Percentiles rank a stretch among this genome's conserved stretches.
phyloP scores from a whole-genome alignment of 805 yeast genomes.

The Candida oleophila region DNA sequence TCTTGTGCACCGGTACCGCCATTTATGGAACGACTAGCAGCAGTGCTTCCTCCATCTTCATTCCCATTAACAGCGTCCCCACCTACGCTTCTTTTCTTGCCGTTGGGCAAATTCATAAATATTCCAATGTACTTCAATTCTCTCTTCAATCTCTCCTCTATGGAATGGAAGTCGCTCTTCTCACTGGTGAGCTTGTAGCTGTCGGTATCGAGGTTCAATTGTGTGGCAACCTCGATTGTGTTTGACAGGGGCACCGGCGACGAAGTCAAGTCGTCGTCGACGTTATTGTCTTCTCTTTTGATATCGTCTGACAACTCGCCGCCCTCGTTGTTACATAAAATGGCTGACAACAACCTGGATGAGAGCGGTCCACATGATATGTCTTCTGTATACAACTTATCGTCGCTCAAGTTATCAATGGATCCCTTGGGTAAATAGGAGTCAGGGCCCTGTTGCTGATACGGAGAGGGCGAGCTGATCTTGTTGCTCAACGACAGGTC shows the following conservation, averaged over 20 bases:
- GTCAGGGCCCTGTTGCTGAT: conserved; percentile 20
- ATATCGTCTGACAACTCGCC: conserved; percentile 21
- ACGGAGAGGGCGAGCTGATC: conserved; percentile 45
- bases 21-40: background rate
- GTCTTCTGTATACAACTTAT: conserved; percentile 64
- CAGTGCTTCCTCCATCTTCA: conserved; percentile 17
- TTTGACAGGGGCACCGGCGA: conserved; percentile 13
- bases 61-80: conserved; percentile 22
- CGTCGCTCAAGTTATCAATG: conserved; percentile 57
- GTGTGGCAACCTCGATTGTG: conserved; percentile 36
- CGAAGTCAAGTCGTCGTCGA: conserved; percentile 10
- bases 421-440: conserved; percentile 58
- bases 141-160: conserved; percentile 84
- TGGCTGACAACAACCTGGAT: conserved; percentile 78
- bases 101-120: conserved; percentile 56
- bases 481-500: conserved; percentile 51
- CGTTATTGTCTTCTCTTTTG: conserved; percentile 15
- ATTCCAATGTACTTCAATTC: conserved; percentile 91
- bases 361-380: conserved; percentile 91
- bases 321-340: conserved; percentile 49
- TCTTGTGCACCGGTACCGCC: conserved; percentile 15
- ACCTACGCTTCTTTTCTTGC: conserved; percentile 28
- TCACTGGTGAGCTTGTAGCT: conserved; percentile 40
- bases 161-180: conserved; percentile 67
- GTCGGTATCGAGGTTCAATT: conserved; percentile 30